A percentile compares a stretch with the other conserved stretches of the same genome.
Conservation (phyloP, 495 filamentous ascomycete species). For the Cairneyella variabilis region DNA sequence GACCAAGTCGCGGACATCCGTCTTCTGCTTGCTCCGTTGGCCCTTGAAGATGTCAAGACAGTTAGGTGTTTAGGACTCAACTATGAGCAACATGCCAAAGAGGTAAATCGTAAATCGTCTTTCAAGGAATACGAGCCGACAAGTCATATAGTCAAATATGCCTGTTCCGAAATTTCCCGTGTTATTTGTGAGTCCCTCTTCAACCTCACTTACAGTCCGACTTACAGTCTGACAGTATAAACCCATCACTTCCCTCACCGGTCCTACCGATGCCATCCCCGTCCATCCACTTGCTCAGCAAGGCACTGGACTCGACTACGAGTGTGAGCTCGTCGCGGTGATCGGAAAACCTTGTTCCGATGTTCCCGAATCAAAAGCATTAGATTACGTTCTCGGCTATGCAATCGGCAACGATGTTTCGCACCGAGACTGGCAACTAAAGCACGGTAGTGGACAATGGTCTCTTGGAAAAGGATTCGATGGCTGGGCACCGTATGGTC, state of each 20-base stretch:
- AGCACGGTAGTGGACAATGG: slow-evolving; percentile 79
- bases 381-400: slow-evolving; percentile 78
- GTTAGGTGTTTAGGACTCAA: slow-evolving; percentile 80
- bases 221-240: slow-evolving; percentile 54
- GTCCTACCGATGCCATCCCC: slow-evolving; percentile 67
- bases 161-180: slow-evolving; percentile 73
- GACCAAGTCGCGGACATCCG: slow-evolving; percentile 63
- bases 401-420: slow-evolving; percentile 80
- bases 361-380: slow-evolving; percentile 60
- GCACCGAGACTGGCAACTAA: slow-evolving; percentile 80
- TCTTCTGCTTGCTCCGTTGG: slow-evolving; percentile 64
- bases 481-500: slow-evolving; percentile 84
- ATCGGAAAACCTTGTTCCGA: slow-evolving; percentile 71
- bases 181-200: slow-evolving; percentile 55
- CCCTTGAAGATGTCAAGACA: slow-evolving; percentile 62
- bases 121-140: neutral
- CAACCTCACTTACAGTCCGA: neutral
- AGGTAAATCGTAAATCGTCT: slow-evolving; percentile 36
- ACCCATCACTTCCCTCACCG: slow-evolving; percentile 66
- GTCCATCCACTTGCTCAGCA: slow-evolving; percentile 54
- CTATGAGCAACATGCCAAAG: slow-evolving; percentile 76
- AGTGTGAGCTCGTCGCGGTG: slow-evolving; percentile 76
- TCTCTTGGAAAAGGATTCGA: slow-evolving; percentile 80
- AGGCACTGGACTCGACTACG: slow-evolving; percentile 69
- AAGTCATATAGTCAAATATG: slow-evolving; percentile 54